These are phyloP conservation scores for Noccaea caerulescens DNA, from an alignment of 345 rosid genomes.

Conservation along the genomic window DNA sequence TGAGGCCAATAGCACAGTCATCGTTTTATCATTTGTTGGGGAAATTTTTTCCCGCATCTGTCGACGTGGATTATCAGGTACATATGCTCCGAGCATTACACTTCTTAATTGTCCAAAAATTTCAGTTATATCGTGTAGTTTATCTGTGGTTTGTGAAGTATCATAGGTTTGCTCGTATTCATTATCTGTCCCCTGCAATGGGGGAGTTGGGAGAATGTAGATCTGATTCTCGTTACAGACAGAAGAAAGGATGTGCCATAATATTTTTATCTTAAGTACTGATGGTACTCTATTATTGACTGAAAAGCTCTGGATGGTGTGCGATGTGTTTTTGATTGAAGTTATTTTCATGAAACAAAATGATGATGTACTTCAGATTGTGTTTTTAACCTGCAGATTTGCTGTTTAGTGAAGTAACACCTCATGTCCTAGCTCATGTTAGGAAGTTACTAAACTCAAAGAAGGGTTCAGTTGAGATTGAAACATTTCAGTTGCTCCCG, in stretches of 20 bases:
- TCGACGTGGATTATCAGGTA: constrained; percentile 96
- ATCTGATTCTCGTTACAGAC: constrained; percentile 9
- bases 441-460: constrained; percentile 56
- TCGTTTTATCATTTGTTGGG: constrained; percentile 61
- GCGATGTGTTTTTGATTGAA: constrained; percentile 11
- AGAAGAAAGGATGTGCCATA: constrained; percentile 8
- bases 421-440: constrained; percentile 62
- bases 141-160: constrained; percentile 20
- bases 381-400: constrained; percentile 62
- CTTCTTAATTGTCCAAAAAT: constrained; percentile 18
- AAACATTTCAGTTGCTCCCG: constrained; percentile 52
- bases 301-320: background rate
- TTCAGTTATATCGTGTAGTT: constrained; percentile 11
- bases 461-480: constrained; percentile 44
- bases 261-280: background rate
- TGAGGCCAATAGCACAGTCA: constrained; percentile 42
- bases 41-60: constrained; percentile 80
- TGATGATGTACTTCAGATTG: constrained; percentile 8
- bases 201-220: background rate
- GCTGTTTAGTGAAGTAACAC: constrained; percentile 66
- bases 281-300: background rate
- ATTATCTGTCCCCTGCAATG: constrained; percentile 15
- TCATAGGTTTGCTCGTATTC: constrained; percentile 17
- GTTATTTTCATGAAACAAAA: constrained; percentile 20
- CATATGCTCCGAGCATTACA: constrained; percentile 24